phyloP scores from a whole-genome alignment of 345 rosid genomes.

The Euclidium syriacum region DNA sequence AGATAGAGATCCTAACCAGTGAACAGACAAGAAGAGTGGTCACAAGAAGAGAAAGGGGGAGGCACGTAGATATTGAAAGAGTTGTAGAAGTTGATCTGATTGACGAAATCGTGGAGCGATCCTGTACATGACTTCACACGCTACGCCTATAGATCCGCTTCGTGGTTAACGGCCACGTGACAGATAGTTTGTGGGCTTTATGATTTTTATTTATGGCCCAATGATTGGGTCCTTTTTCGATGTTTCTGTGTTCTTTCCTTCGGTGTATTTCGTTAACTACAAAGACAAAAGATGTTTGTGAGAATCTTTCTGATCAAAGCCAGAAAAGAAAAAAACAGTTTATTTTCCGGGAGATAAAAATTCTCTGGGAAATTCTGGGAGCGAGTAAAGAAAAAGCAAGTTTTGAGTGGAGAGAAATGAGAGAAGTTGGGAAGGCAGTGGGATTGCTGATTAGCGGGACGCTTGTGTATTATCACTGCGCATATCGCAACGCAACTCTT shows the following conservation, averaged over 20 bases:
- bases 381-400: neutral
- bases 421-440: slow-evolving; percentile 54
- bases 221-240: neutral
- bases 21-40: slow-evolving; percentile 29
- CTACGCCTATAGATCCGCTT: slow-evolving; percentile 1
- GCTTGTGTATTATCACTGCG: slow-evolving; percentile 83
- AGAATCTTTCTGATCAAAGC: neutral
- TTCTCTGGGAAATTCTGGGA: neutral
- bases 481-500: slow-evolving; percentile 66
- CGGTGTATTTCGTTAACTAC: neutral
- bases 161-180: slow-evolving; percentile 1
- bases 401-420: slow-evolving; percentile 20
- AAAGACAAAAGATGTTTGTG: neutral
- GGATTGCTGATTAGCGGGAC: slow-evolving; percentile 61
- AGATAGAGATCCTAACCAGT: slow-evolving; percentile 29
- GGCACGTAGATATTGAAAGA: slow-evolving; percentile 28
- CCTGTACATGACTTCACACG: slow-evolving; percentile 15
- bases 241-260: neutral
- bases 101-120: neutral
- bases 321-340: neutral
- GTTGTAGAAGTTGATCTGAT: slow-evolving; percentile 29
- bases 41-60: slow-evolving; percentile 22
- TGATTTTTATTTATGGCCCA: neutral
- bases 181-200: neutral
- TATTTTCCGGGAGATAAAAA: neutral